Percentiles rank a stretch among this genome's conserved stretches.
These are phyloP conservation scores for Brasenia schreberi DNA, from an alignment of 164 flowering plant genomes.

Conservation along the genomic window DNA sequence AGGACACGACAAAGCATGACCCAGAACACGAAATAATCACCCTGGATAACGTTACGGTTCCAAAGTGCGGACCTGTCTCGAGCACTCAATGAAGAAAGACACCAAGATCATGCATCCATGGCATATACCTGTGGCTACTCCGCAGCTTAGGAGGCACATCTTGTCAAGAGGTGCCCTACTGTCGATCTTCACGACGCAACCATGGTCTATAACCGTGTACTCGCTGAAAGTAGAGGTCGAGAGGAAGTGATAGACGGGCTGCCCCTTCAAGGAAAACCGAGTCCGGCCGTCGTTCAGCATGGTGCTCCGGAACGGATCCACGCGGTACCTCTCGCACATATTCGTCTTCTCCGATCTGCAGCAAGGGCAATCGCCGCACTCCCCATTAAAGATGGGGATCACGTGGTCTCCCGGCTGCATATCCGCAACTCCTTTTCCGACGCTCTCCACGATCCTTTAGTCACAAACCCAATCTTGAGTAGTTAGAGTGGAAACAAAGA, in stretches of 20 bases:
- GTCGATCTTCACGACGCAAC: conserved; percentile 45
- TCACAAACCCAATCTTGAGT: background rate
- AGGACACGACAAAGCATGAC: too few species aligned
- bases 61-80: too few species aligned
- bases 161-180: conserved; percentile 27
- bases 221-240: conserved; percentile 65
- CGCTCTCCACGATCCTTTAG: conserved; percentile 48
- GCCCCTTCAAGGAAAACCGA: conserved; percentile 34
- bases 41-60: too few species aligned
- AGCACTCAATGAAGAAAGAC: too few species aligned
- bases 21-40: too few species aligned
- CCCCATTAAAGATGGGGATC: conserved; percentile 59
- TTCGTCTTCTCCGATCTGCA: conserved; percentile 41
- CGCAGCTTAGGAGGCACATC: conserved; percentile 53
- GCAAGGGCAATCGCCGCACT: conserved; percentile 35
- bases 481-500: too few species aligned
- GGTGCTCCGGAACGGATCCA: conserved; percentile 32
- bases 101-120: conserved; percentile 6
- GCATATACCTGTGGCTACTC: conserved; percentile 60
- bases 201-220: conserved; percentile 52
- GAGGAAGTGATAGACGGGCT: conserved; percentile 58
- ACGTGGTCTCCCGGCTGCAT: conserved; percentile 49
- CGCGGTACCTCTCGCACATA: conserved; percentile 34
- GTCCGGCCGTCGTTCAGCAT: conserved; percentile 46
- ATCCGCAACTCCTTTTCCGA: conserved; percentile 50